These are phyloP conservation scores for Ceratocystis cubensis DNA, from an alignment of 2,329 filamentous ascomycete genomes.

Conservation along the genomic window DNA sequence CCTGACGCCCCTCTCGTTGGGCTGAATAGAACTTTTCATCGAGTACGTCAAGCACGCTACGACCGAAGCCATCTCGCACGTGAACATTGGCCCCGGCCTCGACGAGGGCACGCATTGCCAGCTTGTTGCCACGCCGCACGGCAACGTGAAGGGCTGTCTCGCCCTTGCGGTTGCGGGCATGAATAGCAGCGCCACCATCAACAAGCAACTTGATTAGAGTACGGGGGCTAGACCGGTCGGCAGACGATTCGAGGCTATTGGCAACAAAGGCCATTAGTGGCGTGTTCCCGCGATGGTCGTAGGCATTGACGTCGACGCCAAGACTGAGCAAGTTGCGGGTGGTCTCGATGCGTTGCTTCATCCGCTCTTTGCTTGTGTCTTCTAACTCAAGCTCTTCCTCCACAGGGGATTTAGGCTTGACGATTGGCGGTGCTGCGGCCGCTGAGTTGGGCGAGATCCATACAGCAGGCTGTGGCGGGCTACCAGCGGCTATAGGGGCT, in stretches of 20 bases:
- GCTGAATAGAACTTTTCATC: slow-evolving; percentile 31
- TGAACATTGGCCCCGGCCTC: slow-evolving; percentile 38
- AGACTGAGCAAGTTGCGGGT: slow-evolving; percentile 28
- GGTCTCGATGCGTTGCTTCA: slow-evolving; percentile 26
- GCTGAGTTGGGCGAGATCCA: slow-evolving; percentile 24
- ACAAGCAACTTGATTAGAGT: slow-evolving; percentile 36
- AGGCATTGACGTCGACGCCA: slow-evolving; percentile 39
- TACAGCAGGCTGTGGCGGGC: not conserved
- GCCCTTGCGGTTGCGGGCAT: slow-evolving; percentile 41
- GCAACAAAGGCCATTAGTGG: slow-evolving; percentile 44
- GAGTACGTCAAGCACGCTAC: slow-evolving; percentile 36
- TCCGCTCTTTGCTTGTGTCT: slow-evolving; percentile 22
- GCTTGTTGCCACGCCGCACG: slow-evolving; percentile 40
- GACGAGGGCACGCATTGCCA: slow-evolving; percentile 37
- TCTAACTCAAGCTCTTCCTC: slow-evolving; percentile 13
- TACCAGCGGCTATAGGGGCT: slow-evolving; percentile 13
- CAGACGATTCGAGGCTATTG: slow-evolving; percentile 39
- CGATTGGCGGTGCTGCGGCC: slow-evolving; percentile 20
- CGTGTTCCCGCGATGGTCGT: slow-evolving; percentile 40
- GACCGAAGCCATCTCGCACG: slow-evolving; percentile 33
- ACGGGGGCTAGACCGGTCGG: slow-evolving; percentile 31
- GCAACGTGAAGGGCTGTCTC: slow-evolving; percentile 46
- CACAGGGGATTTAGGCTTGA: slow-evolving; percentile 23
- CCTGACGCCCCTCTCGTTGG: slow-evolving; percentile 26
- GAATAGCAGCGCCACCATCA: slow-evolving; percentile 32